phyloP scores from a whole-genome alignment of 2,329 filamentous ascomycete species.

The Trichoderma aggressivum region DNA sequence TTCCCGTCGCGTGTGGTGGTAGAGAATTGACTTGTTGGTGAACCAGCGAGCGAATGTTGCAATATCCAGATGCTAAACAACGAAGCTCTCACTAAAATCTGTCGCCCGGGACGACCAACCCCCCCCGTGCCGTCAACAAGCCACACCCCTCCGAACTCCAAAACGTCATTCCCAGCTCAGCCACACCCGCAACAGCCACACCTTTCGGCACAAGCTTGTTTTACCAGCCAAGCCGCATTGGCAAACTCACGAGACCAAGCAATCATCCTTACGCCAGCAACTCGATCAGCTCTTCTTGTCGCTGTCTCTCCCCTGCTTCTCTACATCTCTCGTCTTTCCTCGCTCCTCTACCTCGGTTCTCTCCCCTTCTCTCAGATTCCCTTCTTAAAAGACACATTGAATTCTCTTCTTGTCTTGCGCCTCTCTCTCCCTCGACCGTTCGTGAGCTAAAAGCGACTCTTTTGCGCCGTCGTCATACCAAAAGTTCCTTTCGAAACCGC shows the following conservation, averaged over 20 bases:
- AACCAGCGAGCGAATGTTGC: not conserved
- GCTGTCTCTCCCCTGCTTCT: not conserved
- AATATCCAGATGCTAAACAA: not conserved
- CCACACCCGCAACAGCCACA: slow-evolving; percentile 4
- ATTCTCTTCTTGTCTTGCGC: not conserved
- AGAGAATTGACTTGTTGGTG: not conserved
- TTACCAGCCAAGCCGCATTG: not conserved
- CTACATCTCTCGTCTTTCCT: not conserved
- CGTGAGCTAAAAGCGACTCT: not conserved
- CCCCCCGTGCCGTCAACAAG: slow-evolving; percentile 3
- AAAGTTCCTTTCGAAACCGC: not conserved
- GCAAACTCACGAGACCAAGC: slow-evolving; percentile 18
- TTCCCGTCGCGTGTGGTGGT: not conserved
- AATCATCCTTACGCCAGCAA: not conserved
- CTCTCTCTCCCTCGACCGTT: not conserved
- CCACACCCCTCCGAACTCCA: slow-evolving; percentile 11
- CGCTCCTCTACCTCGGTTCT: not conserved
- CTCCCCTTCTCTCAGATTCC: not conserved
- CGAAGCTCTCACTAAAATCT: not conserved
- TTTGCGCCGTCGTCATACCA: slow-evolving; percentile 6
- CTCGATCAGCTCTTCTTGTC: not conserved
- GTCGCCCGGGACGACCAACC: slow-evolving; percentile 15
- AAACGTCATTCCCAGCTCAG: slow-evolving; percentile 1
- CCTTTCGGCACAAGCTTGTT: not conserved
- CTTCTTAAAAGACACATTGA: not conserved